Percentiles rank a stretch among this genome's conserved stretches.
Conservation (phyloP, 1,139 yeast species). For the Kazachstania sp. region DNA sequence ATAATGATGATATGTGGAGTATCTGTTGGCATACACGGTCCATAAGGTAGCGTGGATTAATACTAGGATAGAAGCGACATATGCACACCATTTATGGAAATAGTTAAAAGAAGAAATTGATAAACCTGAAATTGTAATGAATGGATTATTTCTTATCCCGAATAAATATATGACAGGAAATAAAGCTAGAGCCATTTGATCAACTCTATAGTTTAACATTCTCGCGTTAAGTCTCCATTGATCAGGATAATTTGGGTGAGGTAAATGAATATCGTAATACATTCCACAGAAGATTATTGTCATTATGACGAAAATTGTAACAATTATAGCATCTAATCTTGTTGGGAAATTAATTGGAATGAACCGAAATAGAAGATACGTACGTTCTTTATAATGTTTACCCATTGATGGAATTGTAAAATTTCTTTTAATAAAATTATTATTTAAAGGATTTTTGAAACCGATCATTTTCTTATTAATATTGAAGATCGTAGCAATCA, state of each 20-base stretch:
- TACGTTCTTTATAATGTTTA: slow-evolving; percentile 34
- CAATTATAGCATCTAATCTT: slow-evolving; percentile 38
- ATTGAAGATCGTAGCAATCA: slow-evolving; percentile 27
- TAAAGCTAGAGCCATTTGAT: slow-evolving; percentile 40
- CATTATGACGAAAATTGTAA: slow-evolving; percentile 34
- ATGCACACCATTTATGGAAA: slow-evolving; percentile 40
- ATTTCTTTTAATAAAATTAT: slow-evolving; percentile 20
- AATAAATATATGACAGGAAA: slow-evolving; percentile 48
- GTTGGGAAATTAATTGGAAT: slow-evolving; percentile 41
- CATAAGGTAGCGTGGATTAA: slow-evolving; percentile 47
- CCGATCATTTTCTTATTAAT: slow-evolving; percentile 21
- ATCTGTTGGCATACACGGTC: slow-evolving; percentile 32
- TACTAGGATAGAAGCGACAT: slow-evolving; percentile 32
- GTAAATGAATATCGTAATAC: slow-evolving; percentile 33
- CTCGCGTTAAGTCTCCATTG: slow-evolving; percentile 33
- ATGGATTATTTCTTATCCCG: slow-evolving; percentile 53
- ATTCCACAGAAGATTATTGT: slow-evolving; percentile 34
- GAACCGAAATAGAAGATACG: slow-evolving; percentile 24
- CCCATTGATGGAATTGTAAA: slow-evolving; percentile 41
- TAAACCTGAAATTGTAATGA: slow-evolving; percentile 44
- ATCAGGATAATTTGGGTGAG: slow-evolving; percentile 38
- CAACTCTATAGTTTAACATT: slow-evolving; percentile 50
- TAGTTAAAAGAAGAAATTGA: slow-evolving; percentile 39
- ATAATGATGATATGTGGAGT: slow-evolving; percentile 26
- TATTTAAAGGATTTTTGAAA: slow-evolving; percentile 5